These are phyloP conservation scores for Ensete glaucum DNA, from an alignment of 176 grass and related monocot genomes.

Conservation along the genomic window DNA sequence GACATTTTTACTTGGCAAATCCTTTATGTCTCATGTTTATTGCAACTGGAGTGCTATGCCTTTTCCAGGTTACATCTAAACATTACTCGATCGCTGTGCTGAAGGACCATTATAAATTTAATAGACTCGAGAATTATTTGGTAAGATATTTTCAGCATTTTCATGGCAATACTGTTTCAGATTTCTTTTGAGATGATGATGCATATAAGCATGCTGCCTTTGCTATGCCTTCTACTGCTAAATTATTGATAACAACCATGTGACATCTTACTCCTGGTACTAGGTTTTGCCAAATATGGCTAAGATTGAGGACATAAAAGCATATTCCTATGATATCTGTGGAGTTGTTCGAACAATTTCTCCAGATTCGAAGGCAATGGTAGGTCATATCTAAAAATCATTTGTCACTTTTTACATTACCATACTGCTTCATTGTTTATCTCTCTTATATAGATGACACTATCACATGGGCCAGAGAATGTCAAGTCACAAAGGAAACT, in stretches of 20 bases:
- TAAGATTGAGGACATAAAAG: constrained; percentile 79
- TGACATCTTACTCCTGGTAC: not conserved
- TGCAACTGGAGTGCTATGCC: not conserved
- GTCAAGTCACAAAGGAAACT: constrained; percentile 71
- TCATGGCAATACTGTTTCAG: not conserved
- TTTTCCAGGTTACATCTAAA: constrained; percentile 85
- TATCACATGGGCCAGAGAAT: constrained; percentile 77
- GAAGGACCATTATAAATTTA: constrained; percentile 94
- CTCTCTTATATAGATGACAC: constrained; percentile 47
- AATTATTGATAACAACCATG: constrained; percentile 14
- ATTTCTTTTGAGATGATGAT: not conserved
- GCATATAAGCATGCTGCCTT: not conserved
- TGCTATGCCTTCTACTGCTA: constrained; percentile 8
- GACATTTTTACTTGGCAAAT: not conserved
- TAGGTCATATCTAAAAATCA: constrained; percentile 28
- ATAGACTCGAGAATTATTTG: constrained; percentile 75
- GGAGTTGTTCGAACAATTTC: constrained; percentile 78
- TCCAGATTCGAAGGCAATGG: constrained; percentile 74
- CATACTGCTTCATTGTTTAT: constrained; percentile 4
- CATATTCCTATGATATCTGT: constrained; percentile 74
- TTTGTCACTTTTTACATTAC: constrained; percentile 8
- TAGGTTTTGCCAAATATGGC: constrained; percentile 96
- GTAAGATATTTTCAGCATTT: constrained; percentile 25
- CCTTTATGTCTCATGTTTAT: not conserved
- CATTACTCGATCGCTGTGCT: constrained; percentile 67